Conservation (phyloP, 495 filamentous ascomycete species). For the Tuber calosporum region DNA sequence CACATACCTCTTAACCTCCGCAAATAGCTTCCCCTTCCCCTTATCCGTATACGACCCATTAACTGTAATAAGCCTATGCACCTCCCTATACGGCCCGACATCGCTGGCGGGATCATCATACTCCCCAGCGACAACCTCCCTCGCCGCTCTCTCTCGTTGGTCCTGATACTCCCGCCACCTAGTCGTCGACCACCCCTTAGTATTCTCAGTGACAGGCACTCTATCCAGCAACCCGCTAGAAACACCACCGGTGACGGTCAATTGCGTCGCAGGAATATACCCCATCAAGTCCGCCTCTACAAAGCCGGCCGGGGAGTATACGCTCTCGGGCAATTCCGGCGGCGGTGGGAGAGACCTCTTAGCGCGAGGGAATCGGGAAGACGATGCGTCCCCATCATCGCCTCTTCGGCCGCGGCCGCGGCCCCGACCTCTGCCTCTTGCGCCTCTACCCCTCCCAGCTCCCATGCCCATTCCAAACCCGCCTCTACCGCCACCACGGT, state of each 20-base stretch:
- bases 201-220: constrained; percentile 8
- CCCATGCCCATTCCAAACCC: constrained; percentile 4
- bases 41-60: constrained; percentile 23
- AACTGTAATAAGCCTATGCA: constrained; percentile 21
- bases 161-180: constrained; percentile 24
- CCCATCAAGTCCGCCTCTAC: neutral
- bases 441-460: constrained; percentile 8
- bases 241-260: constrained; percentile 16
- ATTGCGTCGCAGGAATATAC: constrained; percentile 17
- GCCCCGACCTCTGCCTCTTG: constrained; percentile 6
- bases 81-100: constrained; percentile 1
- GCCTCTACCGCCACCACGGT: constrained; percentile 12
- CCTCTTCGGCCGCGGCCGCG: neutral
- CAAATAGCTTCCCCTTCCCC: constrained; percentile 17
- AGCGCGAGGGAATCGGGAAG: neutral
- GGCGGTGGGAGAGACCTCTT: constrained; percentile 10
- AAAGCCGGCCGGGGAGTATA: constrained; percentile 11
- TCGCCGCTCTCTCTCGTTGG: constrained; percentile 6
- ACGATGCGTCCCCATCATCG: neutral
- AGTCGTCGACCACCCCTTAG: constrained; percentile 8
- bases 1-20: neutral
- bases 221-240: neutral
- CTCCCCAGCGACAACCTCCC: constrained; percentile 11
- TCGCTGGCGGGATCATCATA: constrained; percentile 5
- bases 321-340: constrained; percentile 16